Evolutionary conservation across 2,329 filamentous ascomycete genomes (phyloP), one percentile per base, ranked within the genome.

Genomic region (Fusarium circinatum): DNA sequence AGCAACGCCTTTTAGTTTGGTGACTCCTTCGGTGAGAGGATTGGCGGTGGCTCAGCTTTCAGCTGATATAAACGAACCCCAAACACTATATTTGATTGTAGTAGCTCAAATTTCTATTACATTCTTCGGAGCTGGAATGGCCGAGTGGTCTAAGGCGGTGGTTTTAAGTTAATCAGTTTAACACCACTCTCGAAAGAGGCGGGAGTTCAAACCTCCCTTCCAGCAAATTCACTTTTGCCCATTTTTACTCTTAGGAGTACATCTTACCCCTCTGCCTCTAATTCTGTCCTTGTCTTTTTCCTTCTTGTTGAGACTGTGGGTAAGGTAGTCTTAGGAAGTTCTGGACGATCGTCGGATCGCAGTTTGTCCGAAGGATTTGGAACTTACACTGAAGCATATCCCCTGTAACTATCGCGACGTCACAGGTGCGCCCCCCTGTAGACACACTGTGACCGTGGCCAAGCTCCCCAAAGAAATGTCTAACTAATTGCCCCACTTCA

Each of bases 21-120:
- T 74, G 65, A 75, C 68, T 75, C 72, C 61, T 73, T 61, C 72
- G 72, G 72, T 38, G 57, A 75, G 54, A 28, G 13, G 17, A 15
- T 48, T 60, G n/a, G 68, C 52, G 63, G 45, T 68, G 48, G 68
- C 58, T 74, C 45, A 58, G 61, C 49, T 32, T 22, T 26, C 32
- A 48, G 41, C 44, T 49, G 45, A 42, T 52, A 44, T 4, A 34
- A 15, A 6, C 5, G 2, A 1, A 5, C 3, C 18, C 0, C 0
- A 18, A 28, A 9, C 6, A n/a, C 0, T 55, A 41, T 41, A 41
- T 0, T 4, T 10, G 6, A 13, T 0, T 38, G 14, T n/a, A 59
- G 20, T 12, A 3, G 1, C 2, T 1, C 0, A n/a, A 12, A 6
- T 59, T 30, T 51, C 22, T 59, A 34, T 28, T 20, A 51, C 42